A percentile compares a stretch with the other conserved stretches of the same genome.
phyloP scores from a whole-genome alignment of 108 stramenopile genomes.

The Skeletonema grethae region DNA sequence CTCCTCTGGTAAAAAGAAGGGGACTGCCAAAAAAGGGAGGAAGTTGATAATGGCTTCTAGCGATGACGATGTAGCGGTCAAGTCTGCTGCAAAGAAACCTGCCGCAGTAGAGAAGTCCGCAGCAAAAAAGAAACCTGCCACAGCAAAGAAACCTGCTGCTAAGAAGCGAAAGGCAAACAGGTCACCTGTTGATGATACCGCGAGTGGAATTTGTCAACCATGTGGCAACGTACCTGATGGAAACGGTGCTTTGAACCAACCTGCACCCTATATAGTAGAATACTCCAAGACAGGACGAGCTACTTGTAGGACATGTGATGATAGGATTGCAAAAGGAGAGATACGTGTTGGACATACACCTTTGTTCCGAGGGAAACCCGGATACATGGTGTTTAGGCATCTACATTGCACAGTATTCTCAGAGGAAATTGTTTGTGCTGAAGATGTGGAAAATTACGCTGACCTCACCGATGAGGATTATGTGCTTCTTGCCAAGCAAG shows the following conservation, averaged over 20 bases:
- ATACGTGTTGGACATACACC: slow-evolving; percentile 75
- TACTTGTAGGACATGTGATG: slow-evolving; percentile 80
- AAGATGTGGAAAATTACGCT: slow-evolving; percentile 68
- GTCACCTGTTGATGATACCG: neutral
- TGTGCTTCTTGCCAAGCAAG: slow-evolving; percentile 35
- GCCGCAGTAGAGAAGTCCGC: slow-evolving; percentile 13
- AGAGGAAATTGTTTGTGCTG: slow-evolving; percentile 46
- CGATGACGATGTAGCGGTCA: slow-evolving; percentile 1
- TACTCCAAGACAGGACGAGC: slow-evolving; percentile 75
- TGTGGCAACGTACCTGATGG: slow-evolving; percentile 41
- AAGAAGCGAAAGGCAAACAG: neutral
- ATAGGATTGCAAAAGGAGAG: slow-evolving; percentile 59
- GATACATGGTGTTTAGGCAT: slow-evolving; percentile 80
- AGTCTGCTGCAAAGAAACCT: slow-evolving; percentile 6
- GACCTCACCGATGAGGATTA: slow-evolving; percentile 60
- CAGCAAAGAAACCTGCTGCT: slow-evolving; percentile 7
- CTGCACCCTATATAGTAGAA: slow-evolving; percentile 58
- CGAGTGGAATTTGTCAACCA: slow-evolving; percentile 7
- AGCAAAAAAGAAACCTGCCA: neutral
- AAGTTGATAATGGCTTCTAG: neutral
- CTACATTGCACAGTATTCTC: slow-evolving; percentile 70
- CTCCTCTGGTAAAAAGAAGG: neutral
- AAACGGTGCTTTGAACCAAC: slow-evolving; percentile 46
- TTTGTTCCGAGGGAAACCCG: slow-evolving; percentile 90
- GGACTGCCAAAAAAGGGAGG: neutral